phyloP scores from a whole-genome alignment of 2,329 filamentous ascomycete genomes.

The Truncatella angustata region DNA sequence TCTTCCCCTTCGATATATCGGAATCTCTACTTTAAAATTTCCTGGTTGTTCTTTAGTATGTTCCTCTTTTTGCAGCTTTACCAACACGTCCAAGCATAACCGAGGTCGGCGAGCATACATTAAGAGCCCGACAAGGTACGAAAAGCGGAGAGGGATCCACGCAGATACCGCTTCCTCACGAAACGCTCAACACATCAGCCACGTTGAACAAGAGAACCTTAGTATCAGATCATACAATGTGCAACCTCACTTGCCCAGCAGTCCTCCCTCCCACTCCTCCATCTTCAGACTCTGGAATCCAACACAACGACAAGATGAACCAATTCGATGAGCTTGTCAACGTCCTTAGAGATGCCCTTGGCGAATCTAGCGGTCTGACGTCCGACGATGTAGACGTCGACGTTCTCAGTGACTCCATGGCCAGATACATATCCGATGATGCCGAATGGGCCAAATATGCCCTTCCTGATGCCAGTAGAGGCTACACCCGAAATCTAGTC shows the following conservation, averaged over 20 bases:
- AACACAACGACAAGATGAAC: constrained; percentile 26
- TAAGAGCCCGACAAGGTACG: constrained; percentile 4
- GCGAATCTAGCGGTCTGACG: constrained; percentile 77
- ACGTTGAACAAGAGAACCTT: constrained; percentile 1
- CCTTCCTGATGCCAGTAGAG: constrained; percentile 64
- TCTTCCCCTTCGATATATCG: too few species aligned
- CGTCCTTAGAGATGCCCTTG: constrained; percentile 71
- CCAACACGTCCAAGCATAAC: background rate
- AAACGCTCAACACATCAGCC: background rate
- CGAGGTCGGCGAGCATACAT: constrained; percentile 3
- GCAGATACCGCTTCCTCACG: constrained; percentile 4
- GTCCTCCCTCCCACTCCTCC: background rate
- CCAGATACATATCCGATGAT: constrained; percentile 66
- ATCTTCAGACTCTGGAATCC: background rate
- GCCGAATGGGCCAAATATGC: constrained; percentile 75
- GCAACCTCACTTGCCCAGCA: background rate
- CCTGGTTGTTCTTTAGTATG: background rate
- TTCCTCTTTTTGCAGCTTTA: background rate
- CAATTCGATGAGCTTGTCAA: constrained; percentile 69
- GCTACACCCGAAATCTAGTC: constrained; percentile 86
- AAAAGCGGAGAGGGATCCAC: constrained; percentile 6
- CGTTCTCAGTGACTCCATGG: constrained; percentile 71
- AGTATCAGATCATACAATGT: background rate
- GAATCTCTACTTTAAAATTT: background rate
- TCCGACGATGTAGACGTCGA: constrained; percentile 78